phyloP scores from a whole-genome alignment of 1,139 yeast genomes.

The Geotrichum phurueaensis region DNA sequence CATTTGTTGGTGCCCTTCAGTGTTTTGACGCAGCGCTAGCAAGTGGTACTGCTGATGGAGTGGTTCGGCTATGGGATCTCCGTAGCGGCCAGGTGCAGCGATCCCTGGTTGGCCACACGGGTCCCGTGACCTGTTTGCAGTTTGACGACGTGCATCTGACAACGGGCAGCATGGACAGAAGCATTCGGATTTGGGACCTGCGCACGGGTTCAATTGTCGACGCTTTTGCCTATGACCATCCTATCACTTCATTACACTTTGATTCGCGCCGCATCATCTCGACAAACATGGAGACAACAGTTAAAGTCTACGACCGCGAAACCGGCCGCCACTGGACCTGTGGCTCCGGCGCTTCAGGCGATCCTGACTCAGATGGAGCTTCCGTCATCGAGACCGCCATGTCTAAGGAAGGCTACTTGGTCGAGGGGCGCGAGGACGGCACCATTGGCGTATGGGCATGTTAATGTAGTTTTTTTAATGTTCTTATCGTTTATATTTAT shows the following conservation, averaged over 20 bases:
- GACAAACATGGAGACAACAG: slow-evolving; percentile 45
- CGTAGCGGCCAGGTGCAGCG: slow-evolving; percentile 64
- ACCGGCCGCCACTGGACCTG: slow-evolving; percentile 48
- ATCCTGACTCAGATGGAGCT: slow-evolving; percentile 19
- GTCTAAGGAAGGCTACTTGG: slow-evolving; percentile 55
- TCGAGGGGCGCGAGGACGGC: slow-evolving; percentile 58
- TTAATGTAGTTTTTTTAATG: slow-evolving; percentile 15
- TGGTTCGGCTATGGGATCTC: slow-evolving; percentile 70
- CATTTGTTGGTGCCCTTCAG: slow-evolving; percentile 55
- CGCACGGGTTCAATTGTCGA: slow-evolving; percentile 58
- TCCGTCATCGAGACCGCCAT: slow-evolving; percentile 41
- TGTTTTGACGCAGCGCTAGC: slow-evolving; percentile 68
- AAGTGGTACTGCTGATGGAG: slow-evolving; percentile 70
- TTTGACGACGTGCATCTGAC: slow-evolving; percentile 59
- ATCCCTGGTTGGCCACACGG: slow-evolving; percentile 63
- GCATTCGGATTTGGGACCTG: slow-evolving; percentile 66
- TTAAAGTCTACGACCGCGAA: slow-evolving; percentile 52
- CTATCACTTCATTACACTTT: slow-evolving; percentile 50
- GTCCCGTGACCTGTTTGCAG: slow-evolving; percentile 61
- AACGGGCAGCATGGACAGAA: slow-evolving; percentile 60
- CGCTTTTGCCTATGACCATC: slow-evolving; percentile 51
- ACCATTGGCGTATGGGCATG: slow-evolving; percentile 56
- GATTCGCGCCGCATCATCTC: slow-evolving; percentile 50
- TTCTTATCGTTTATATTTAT: neutral
- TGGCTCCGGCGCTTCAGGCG: slow-evolving; percentile 39